Evolutionary conservation across 1,139 yeast genomes (phyloP).

Genomic region (Taiozyma sp.): DNA sequence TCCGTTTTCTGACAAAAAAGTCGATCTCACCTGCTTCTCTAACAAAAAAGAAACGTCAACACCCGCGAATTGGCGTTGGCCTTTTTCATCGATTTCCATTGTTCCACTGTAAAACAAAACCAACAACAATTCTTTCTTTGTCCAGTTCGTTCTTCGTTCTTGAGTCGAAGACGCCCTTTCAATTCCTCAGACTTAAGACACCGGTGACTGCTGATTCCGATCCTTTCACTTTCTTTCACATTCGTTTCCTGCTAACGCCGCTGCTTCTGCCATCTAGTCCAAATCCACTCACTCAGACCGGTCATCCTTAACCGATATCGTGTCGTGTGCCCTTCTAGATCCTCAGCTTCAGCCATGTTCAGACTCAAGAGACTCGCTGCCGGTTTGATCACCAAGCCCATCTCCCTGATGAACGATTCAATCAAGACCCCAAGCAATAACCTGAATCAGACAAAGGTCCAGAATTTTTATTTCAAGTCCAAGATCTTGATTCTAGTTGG

Average conservation of each 20-base stretch:
- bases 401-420: neutral
- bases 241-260: neutral
- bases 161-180: too few relatives aligned
- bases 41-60: neutral
- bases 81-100: too few relatives aligned
- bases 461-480: slow-evolving; percentile 18
- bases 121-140: neutral
- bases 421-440: neutral
- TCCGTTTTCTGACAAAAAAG: too few relatives aligned
- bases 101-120: too few relatives aligned
- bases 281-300: neutral
- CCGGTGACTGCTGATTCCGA: neutral
- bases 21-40: neutral
- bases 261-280: neutral
- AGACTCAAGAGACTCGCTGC: neutral
- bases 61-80: neutral
- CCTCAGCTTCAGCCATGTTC: neutral
- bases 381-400: neutral
- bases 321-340: neutral
- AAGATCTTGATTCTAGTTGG: slow-evolving; percentile 19
- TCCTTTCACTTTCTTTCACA: neutral
- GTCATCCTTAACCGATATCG: neutral
- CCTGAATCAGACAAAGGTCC: neutral
- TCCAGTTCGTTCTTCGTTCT: neutral
- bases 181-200: neutral